Evolutionary conservation across 2,329 filamentous ascomycete genomes (phyloP), one percentile per base, ranked within the genome.

Genomic region (Leptographium galeiforme): DNA sequence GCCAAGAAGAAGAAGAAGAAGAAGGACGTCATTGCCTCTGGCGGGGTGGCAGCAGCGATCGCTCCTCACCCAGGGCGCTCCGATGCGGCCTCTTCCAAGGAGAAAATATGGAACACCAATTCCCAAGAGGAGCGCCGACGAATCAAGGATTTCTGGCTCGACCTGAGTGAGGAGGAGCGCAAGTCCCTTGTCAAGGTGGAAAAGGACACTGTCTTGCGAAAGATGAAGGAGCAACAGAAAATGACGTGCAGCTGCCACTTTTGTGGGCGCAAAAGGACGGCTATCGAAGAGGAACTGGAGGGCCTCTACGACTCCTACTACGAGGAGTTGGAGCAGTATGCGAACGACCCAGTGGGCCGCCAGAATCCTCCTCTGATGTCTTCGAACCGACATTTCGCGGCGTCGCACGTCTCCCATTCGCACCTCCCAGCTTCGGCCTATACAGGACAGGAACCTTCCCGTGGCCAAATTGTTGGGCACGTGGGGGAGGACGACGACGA

Each of bases 171-270:
- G 67, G 88, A 95, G 40, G 90, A 97, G 67, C 87, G 93, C 61
- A 93, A 95, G 66, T 93, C 88, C 16, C 74, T 98, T 48, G 89
- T 98, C 64, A 96, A 96, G 70, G 91, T 98, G 34, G 93, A 98
- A 70, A 98, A 98, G 71, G 91, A 98, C 69, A 91, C 93, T 8
- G 93, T 98, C 0, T 72, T 98, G 54, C 89, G 88, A 65, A 98
- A 98, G 75, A 98, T 98, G 93, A 98, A 98, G 75, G 93, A 98
- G 69, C 93, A 98, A 69, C 93, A 98, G 68, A 97, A 97, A 70
- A 90, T 97, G 67, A 97, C 91, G 2, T 98, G 93, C 74, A 96
- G 90, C 67, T 98, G 93, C 69, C 94, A 89, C 6, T 91, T 98
- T 43, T 98, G 93, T 68, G 93, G 93, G 52, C 81, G 93, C 60